Percentiles rank a stretch among this genome's conserved stretches.
These are phyloP conservation scores for Vitis hybrid DNA, from an alignment of 177 flowering plant genomes.

Conservation along the genomic window DNA sequence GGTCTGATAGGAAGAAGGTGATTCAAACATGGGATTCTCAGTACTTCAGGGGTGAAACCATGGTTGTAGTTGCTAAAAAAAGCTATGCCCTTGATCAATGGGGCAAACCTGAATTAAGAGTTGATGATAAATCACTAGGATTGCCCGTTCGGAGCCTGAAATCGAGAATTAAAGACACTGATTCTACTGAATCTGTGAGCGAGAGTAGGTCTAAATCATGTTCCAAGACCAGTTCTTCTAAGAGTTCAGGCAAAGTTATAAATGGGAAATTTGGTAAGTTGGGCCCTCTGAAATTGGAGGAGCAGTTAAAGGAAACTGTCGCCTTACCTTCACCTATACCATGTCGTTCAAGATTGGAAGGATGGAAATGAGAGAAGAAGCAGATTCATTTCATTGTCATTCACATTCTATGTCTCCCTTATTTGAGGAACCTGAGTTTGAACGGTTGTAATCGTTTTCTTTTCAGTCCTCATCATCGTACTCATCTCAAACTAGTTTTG, in stretches of 20 bases:
- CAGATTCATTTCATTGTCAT: not conserved
- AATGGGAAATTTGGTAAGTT: constrained; percentile 22
- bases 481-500: constrained; percentile 19
- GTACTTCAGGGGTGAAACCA: constrained; percentile 27
- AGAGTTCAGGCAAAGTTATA: constrained; percentile 1
- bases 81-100: constrained; percentile 14
- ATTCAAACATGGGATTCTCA: constrained; percentile 30
- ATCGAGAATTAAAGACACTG: constrained; percentile 20
- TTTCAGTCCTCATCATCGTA: constrained; percentile 14
- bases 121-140: constrained; percentile 27
- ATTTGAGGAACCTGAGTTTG: constrained; percentile 32
- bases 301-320: constrained; percentile 19
- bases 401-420: constrained; percentile 26
- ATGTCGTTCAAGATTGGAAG: constrained; percentile 28
- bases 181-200: constrained; percentile 10
- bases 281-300: constrained; percentile 27
- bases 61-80: constrained; percentile 31
- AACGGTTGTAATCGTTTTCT: constrained; percentile 12
- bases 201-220: constrained; percentile 18
- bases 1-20: constrained; percentile 4
- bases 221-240: constrained; percentile 5
- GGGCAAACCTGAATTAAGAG: not conserved
- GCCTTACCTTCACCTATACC: constrained; percentile 27
- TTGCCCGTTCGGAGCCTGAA: constrained; percentile 47
- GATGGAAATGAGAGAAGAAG: constrained; percentile 24